Base-by-base conservation (phyloP, 768 basidiomycete genomes). In the Suillus discolor region DNA sequence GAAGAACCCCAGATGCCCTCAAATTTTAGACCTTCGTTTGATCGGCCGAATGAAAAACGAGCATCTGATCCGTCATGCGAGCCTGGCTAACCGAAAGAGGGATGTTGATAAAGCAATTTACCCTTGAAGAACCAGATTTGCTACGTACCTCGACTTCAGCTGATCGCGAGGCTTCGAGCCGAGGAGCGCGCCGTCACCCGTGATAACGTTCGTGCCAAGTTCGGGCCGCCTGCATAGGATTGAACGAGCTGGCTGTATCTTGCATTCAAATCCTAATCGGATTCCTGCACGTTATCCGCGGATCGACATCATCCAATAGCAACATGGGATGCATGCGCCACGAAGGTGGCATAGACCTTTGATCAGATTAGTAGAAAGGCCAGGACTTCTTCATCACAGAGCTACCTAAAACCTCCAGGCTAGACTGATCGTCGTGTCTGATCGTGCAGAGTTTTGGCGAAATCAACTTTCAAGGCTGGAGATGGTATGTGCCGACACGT, bases 61-160 rank as follows among this genome's bases (percentile, higher is more conserved):
- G 39, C 28, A 25, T 60, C 59, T 60, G 59, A 31, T 60, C 59
- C 59, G 41, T 28, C 11, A 60, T 25, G 54, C 59, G 25, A 60
- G 25, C 18, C 54, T 34, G 11, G 16, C 18, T 60, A 60, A 41
- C 59, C 41, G 59, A 60, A 60, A 60, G 25, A 31, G 38, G 41
- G 59, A 60, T 31, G 59, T 60, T 42, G 25, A 60, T 42, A 28
- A 31, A 31, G 41, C 25, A 28, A 18, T 60, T 39, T 25, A 38
- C 25, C 25, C 38, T 41, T 59, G 23, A 59, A 59, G 39, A 25
- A 28, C 57, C 16, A 18, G 39, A 42, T 41, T 42, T 60, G 8
- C 41, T 42, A 60, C 59, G 59, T 60, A 60, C 28, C 39, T 42
- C 25, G 41, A 42, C 41, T 60, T 42, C 59, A 20, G 39, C 12